phyloP scores from a whole-genome alignment of 2,329 filamentous ascomycete species.

The Fusarium buharicum region DNA sequence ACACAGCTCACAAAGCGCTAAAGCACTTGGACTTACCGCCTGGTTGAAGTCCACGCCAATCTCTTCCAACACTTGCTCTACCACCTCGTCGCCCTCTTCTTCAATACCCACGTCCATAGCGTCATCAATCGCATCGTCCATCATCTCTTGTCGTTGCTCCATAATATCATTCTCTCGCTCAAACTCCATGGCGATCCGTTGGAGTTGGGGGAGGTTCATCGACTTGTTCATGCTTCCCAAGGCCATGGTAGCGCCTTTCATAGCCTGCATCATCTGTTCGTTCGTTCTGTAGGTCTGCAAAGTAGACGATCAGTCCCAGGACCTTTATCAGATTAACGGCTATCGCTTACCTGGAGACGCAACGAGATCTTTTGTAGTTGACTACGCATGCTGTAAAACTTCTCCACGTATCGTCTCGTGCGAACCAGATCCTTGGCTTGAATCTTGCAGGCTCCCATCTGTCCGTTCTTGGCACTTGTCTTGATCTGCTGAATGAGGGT shows the following conservation, averaged over 20 bases:
- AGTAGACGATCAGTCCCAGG: constrained; percentile 24
- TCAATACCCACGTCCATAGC: constrained; percentile 91
- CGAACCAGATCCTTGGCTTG: constrained; percentile 97
- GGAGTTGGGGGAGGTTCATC: constrained; percentile 95
- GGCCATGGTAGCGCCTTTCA: constrained; percentile 96
- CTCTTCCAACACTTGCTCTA: constrained; percentile 95
- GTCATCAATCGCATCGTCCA: constrained; percentile 98
- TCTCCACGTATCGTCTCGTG: constrained; percentile 93
- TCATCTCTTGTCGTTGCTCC: constrained; percentile 99
- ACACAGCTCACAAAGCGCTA: constrained; percentile 34
- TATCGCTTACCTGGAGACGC: constrained; percentile 79
- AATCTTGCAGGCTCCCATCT: constrained; percentile 98
- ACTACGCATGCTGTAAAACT: constrained; percentile 98
- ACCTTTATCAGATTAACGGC: neutral
- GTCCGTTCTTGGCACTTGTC: constrained; percentile 96
- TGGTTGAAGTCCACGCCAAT: constrained; percentile 94
- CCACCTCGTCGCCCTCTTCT: constrained; percentile 95
- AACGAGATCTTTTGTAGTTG: constrained; percentile 96
- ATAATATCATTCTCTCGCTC: constrained; percentile 99
- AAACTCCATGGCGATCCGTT: constrained; percentile 98
- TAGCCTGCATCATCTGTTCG: constrained; percentile 99
- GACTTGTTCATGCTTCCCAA: constrained; percentile 96
- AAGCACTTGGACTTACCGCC: constrained; percentile 69
- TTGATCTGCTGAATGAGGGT: constrained; percentile 96
- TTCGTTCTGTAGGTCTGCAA: constrained; percentile 92